These are phyloP conservation scores for Sclerotinia minor DNA, from an alignment of 2,329 filamentous ascomycete species.

Conservation along the genomic window DNA sequence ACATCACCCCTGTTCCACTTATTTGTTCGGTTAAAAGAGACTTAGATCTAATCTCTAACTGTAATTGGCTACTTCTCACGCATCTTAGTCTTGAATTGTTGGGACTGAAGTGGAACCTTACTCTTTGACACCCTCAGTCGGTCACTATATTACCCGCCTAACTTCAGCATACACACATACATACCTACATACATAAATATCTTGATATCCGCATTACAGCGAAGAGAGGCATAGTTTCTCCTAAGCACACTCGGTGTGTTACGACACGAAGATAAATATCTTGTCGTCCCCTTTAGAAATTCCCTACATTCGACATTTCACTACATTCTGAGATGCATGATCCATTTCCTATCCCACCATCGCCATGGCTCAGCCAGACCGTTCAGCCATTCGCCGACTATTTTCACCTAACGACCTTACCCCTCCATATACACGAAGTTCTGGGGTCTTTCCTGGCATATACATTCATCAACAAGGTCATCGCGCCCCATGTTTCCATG, in stretches of 20 bases:
- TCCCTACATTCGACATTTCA: neutral
- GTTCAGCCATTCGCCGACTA: conserved; percentile 64
- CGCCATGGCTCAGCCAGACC: conserved; percentile 53
- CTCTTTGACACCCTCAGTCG: conserved; percentile 14
- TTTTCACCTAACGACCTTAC: conserved; percentile 64
- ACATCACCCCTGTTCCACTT: conserved; percentile 19
- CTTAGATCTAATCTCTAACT: neutral
- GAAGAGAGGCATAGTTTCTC: conserved; percentile 6
- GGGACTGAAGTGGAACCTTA: conserved; percentile 19
- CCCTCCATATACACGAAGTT: conserved; percentile 77
- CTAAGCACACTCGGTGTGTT: conserved; percentile 17
- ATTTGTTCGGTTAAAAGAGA: conserved; percentile 16
- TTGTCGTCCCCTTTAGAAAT: conserved; percentile 9
- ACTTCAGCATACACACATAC: conserved; percentile 21
- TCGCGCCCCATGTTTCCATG: conserved; percentile 67
- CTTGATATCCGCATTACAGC: conserved; percentile 3
- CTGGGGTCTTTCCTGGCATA: conserved; percentile 66
- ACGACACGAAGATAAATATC: conserved; percentile 17
- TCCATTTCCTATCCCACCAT: conserved; percentile 62
- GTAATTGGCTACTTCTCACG: conserved; percentile 12
- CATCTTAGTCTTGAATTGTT: conserved; percentile 17
- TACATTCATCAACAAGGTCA: conserved; percentile 62
- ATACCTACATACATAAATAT: conserved; percentile 24
- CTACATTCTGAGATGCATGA: conserved; percentile 47
- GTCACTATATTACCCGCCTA: conserved; percentile 8